phyloP scores from a whole-genome alignment of 2,329 filamentous ascomycete species.

The Fusarium austroafricanum region DNA sequence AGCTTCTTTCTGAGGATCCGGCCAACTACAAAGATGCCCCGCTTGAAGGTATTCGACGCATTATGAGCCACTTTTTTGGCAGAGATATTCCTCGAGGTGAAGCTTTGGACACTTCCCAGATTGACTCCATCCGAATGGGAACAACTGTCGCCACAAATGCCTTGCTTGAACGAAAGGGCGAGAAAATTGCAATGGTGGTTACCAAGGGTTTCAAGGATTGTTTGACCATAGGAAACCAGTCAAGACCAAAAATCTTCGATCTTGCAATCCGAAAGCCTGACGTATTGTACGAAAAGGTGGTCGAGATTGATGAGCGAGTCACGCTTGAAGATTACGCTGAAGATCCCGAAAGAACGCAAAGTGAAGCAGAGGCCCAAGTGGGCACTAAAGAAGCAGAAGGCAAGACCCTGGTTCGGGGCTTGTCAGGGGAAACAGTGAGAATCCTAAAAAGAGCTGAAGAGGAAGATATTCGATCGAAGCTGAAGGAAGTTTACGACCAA shows the following conservation, averaged over 20 bases:
- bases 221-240: conserved; percentile 90
- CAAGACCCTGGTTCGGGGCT: conserved; percentile 72
- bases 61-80: conserved; percentile 81
- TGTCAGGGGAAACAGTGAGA: conserved; percentile 77
- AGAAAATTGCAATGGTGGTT: conserved; percentile 87
- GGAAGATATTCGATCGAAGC: conserved; percentile 64
- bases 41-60: conserved; percentile 87
- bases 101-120: conserved; percentile 81
- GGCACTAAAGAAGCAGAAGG: conserved; percentile 60
- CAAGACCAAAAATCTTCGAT: conserved; percentile 89
- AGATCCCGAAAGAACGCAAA: conserved; percentile 74
- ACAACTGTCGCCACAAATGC: conserved; percentile 96
- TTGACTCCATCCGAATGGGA: conserved; percentile 94
- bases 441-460: conserved; percentile 71
- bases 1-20: conserved; percentile 90
- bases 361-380: conserved; percentile 65
- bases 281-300: conserved; percentile 83
- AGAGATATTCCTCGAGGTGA: conserved; percentile 83
- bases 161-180: conserved; percentile 88
- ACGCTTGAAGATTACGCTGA: conserved; percentile 94
- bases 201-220: conserved; percentile 91
- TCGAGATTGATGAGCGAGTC: conserved; percentile 92
- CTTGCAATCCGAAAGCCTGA: conserved; percentile 88
- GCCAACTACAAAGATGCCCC: conserved; percentile 92
- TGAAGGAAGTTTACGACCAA: conserved; percentile 71